A percentile compares a stretch with the other conserved stretches of the same genome.
phyloP scores from a whole-genome alignment of 805 yeast genomes.

The Saccharomycopsis vini region DNA sequence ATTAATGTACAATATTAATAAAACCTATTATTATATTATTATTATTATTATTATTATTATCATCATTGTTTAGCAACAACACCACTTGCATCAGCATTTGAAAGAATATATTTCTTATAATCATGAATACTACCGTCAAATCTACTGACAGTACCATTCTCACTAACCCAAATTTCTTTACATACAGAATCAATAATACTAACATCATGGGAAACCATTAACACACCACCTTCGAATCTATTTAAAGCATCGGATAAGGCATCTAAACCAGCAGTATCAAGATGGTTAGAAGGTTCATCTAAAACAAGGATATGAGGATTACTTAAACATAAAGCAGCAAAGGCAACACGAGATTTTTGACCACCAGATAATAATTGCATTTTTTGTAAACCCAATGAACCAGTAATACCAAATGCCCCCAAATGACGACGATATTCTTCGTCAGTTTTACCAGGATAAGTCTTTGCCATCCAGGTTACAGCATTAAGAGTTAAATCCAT shows the following conservation, averaged over 20 bases:
- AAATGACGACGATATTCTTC: slow-evolving; percentile 95
- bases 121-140: slow-evolving; percentile 78
- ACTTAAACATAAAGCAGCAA: slow-evolving; percentile 84
- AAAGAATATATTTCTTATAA: slow-evolving; percentile 81
- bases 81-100: slow-evolving; percentile 72
- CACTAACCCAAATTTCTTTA: slow-evolving; percentile 94
- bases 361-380: slow-evolving; percentile 92
- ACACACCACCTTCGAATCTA: slow-evolving; percentile 87
- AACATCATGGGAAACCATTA: slow-evolving; percentile 98
- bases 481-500: slow-evolving; percentile 84
- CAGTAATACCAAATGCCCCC: slow-evolving; percentile 96
- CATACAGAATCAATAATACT: slow-evolving; percentile 81
- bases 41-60: no score
- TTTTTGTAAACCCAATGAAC: slow-evolving; percentile 84
- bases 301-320: slow-evolving; percentile 87
- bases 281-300: slow-evolving; percentile 97
- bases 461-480: slow-evolving; percentile 86
- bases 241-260: slow-evolving; percentile 86
- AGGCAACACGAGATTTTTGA: slow-evolving; percentile 96
- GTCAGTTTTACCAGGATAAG: slow-evolving; percentile 87
- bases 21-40: no score
- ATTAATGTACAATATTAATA: no score
- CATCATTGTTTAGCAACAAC: slow-evolving; percentile 76
- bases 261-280: slow-evolving; percentile 96
- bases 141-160: slow-evolving; percentile 67